Conservation (phyloP, 768 basidiomycete species). For the Candolleomyces eurysporus region DNA sequence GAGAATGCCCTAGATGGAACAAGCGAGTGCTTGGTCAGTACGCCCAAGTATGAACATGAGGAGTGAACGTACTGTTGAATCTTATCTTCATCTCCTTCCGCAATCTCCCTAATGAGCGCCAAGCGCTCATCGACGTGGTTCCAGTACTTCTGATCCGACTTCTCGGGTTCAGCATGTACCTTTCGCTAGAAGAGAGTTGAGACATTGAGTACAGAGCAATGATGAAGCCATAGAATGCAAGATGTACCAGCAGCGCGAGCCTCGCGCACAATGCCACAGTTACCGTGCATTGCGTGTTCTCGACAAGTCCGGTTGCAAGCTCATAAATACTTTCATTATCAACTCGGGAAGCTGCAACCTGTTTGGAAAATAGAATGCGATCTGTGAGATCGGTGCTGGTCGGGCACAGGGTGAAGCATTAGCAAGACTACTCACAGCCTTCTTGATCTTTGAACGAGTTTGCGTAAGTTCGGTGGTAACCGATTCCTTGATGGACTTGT, state of each 20-base stretch:
- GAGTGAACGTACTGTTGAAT: background rate
- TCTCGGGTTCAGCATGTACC: background rate
- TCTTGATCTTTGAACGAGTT: constrained; percentile 18
- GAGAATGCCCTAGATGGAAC: background rate
- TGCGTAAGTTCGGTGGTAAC: constrained; percentile 20
- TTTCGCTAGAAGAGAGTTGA: constrained; percentile 10
- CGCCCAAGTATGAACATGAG: no score
- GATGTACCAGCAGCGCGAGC: constrained; percentile 19
- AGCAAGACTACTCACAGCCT: constrained; percentile 10
- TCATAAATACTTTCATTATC: constrained; percentile 13
- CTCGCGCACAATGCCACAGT: constrained; percentile 10
- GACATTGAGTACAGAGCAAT: background rate
- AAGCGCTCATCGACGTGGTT: constrained; percentile 14
- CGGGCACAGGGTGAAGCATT: background rate
- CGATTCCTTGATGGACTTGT: constrained; percentile 12
- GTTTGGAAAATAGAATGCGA: constrained; percentile 3
- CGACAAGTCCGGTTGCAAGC: constrained; percentile 14
- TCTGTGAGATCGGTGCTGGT: background rate
- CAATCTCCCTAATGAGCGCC: constrained; percentile 4
- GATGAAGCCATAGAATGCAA: background rate
- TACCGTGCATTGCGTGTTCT: constrained; percentile 13
- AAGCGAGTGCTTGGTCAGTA: background rate
- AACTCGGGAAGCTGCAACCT: constrained; percentile 1
- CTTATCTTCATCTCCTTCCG: background rate
- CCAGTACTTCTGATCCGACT: constrained; percentile 12